Base-by-base conservation (phyloP, 1,139 yeast species). In the Hyphopichia fennica region DNA sequence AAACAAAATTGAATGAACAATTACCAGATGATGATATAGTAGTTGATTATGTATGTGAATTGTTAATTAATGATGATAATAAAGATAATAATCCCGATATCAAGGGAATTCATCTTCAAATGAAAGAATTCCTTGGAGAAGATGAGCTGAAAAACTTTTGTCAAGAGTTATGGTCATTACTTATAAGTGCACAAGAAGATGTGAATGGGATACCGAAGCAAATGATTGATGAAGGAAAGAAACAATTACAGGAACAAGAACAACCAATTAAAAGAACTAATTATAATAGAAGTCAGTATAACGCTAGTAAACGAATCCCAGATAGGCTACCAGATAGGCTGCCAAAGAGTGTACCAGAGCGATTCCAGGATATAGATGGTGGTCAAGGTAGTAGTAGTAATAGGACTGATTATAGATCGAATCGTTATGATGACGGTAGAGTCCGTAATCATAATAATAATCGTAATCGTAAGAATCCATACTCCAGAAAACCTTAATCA, bases 11-110 rank as follows among this genome's bases (percentile, higher is more conserved):
- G 30, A 53, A 58, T 16, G 56, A 63, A 36, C 56, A 65, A 18
- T 50, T 74, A 15, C 77, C 77, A 1, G 79, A 74, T 39, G 81
- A 76, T 46, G 81, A 76, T 28, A 70, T 75, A 8, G 65, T 74
- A 3, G 57, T 62, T 7, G 78, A 72, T 33, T 75, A 71, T 45
- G 52, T 69, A 3, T 59, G 54, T 49, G 79, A 69, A 56, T 51
- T 67, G 38, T 49, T 67, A 29, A 45, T 49, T 11, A 56, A 54
- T 0, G 50, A 53, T 9, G 63, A 54, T 3, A 46, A 49, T 11
- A n/a, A n/a, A n/a, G n/a, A n/a, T n/a, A n/a, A n/a, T 48, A 45
- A 44, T 30, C 75, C 77, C 0, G 67, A 69, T 50, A 57, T 65
- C 34, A 56, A 57, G 35, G 58, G 57, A 16, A 63, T 76, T 13